Percentiles rank a stretch among this genome's conserved stretches.
phyloP scores from a whole-genome alignment of 345 rosid species.

The Eucalyptus rudis region DNA sequence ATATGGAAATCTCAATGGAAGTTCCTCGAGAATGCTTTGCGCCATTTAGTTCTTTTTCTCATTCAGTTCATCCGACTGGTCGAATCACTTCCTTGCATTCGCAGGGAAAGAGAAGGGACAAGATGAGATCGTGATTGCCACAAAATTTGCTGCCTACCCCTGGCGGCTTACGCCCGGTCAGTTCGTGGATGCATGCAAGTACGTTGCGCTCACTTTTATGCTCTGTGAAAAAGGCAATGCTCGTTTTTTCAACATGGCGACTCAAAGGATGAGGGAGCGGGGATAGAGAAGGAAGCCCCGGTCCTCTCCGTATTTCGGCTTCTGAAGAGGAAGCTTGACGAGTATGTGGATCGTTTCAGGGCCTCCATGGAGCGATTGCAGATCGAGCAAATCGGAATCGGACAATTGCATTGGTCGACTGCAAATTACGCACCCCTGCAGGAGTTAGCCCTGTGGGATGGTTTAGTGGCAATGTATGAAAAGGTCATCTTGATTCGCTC shows the following conservation, averaged over 20 bases:
- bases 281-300: not conserved
- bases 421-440: conserved; percentile 85
- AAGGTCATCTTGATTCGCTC: conserved; percentile 37
- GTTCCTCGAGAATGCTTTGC: not conserved
- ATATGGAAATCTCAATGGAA: not conserved
- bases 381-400: conserved; percentile 72
- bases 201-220: not conserved
- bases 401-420: conserved; percentile 91
- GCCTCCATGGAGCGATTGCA: conserved; percentile 67
- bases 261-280: not conserved
- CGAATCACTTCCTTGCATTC: not conserved
- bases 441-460: conserved; percentile 78
- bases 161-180: conserved; percentile 89
- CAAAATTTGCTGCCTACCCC: conserved; percentile 96
- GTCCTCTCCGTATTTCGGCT: not conserved
- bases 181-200: conserved; percentile 93
- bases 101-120: conserved; percentile 23
- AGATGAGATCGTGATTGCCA: conserved; percentile 66
- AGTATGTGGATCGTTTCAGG: conserved; percentile 16
- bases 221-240: not conserved
- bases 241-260: not conserved
- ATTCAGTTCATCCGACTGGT: not conserved
- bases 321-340: not conserved
- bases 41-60: not conserved
- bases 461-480: conserved; percentile 79